Evolutionary conservation across 148 eudicot species (phyloP), one percentile per base, ranked within the genome.

Genomic region (Fagopyrum homotropicum): DNA sequence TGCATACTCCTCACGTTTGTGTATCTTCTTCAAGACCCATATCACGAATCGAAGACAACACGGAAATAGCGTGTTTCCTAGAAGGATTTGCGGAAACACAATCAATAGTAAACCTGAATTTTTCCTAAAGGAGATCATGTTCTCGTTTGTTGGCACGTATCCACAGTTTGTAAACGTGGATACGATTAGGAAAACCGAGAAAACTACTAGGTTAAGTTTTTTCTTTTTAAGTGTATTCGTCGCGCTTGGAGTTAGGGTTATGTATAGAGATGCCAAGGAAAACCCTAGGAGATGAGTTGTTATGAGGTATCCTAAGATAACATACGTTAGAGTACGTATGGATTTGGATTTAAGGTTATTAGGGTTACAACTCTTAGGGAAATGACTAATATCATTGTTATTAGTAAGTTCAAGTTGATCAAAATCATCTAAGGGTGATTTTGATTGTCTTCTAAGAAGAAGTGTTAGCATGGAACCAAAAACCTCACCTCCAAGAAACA

Each of bases 121-220:
- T 55, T 81, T 83, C 47, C 76, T 82, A 54, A 93, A 93, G 60
- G 82, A 79, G 0, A 77, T 57, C 97, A 91, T 89, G 83, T 88
- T 90, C 60, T 93, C 98, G 52, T 90, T 88, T 1, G 90, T 91
- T 2, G 93, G 96, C 7, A 82, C 29, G 56, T 81, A 93, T 4
- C 98, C 98, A 55, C 92, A 84, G 55, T 86, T 93, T 16, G 92
- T 30, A 15, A 91, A 90, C 0, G 93, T 85, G 0, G 98, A 88
- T 48, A 89, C 86, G 0, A 80, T 73, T 8, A 84, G 79, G 75
- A 89, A 93, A 2, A 84, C 4, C 0, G 92, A 79, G 45, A 90
- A 93, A 1, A 77, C 83, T 19, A 15, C 61, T 26, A 75, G 29
- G 5, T 77, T 55, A 0, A 93, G 75, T 14, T 85, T 89, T 75